Base-by-base conservation (phyloP, 768 basidiomycete genomes). In the Kwoniella sp. region DNA sequence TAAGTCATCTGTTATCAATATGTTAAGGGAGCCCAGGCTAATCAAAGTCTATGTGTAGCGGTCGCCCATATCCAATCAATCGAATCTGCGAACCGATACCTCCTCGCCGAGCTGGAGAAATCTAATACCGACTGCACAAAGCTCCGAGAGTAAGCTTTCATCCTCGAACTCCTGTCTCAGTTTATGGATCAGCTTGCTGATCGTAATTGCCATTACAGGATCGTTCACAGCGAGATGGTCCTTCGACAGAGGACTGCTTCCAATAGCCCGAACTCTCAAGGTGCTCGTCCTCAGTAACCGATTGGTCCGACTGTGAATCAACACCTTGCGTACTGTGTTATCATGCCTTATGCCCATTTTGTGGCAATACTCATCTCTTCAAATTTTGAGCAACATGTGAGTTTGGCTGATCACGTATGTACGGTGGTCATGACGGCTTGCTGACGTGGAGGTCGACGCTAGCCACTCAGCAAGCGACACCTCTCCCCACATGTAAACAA, bases 21-120 rank as follows among this genome's bases (percentile, higher is more conserved):
- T 23, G 50, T 45, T 8, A 20, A 9, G 11, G 13, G 41, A 45
- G 4, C 11, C 41, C 8, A 45, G 11, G 20, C 41, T 45, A 17
- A 25, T 34, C 17, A 5, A 3, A 4, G 3, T 31, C 41, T 1
- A n/a, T 28, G 20, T 50, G 12, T 71, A 89, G 90, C 92, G 47
- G 90, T 90, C 69, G 88, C 87, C 58, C 91, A 93, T 82, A 89
- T 94, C 84, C 86, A 87, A 82, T 88, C 90, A 73, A 88, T 93
- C 74, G 90, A 93, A 84, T 34, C 59, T 37, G 72, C 72, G 4
- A 73, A 75, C 57, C 62, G 58, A 23, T 71, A 71, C 45, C 55
- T 75, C 15, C 28, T 68, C 1, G 48, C 31, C 5, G 38, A 73
- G 51, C 29, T 52, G 26, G 67, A 69, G 9, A 28, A 50, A 17